Evolutionary conservation across 2,329 filamentous ascomycete genomes (phyloP), one percentile per base, ranked within the genome.

Genomic region (Drechslerella coelobrocha): DNA sequence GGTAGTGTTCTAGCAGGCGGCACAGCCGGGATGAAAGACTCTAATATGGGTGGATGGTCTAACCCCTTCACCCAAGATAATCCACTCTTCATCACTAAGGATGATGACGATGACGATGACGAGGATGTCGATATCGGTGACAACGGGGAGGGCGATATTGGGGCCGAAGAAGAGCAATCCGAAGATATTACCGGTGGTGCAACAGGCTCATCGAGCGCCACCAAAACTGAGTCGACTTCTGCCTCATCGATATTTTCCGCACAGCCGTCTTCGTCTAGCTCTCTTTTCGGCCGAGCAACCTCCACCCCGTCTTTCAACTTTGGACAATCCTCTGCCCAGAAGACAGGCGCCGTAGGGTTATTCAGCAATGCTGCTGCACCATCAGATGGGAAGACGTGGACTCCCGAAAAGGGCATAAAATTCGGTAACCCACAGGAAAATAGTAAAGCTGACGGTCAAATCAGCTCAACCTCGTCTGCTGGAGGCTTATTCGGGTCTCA

Each of bases 81-180:
- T 29, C 68, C 68, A 2, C 39, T 72, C 23, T 72, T 72, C 43
- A 41, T 72, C 39, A 57, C 69, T 43, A 68, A 68, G 8, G 72
- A 74, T 19, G 73, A 74, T 14, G 73, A 74, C 2, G 72, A 72
- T 14, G 74, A 73, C 19, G 68, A 72, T 1, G 74, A 73, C 4
- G 59, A 69, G 21, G 60, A 59, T 19, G 52, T 53, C 9, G 24
- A 55, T 8, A 45, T 43, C 24, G 59, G 57, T n/a, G 56, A 43
- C 2, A 45, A 54, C n/a, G 59, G 45, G 21, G 29, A 37, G 34
- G 34, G 21, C 21, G 41, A 57, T 7, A 72, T 21, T 27, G 29
- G 41, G 47, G 47, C 39, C 29, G 47, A 31, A 9, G 47, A 39
- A 41, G 39, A 59, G 17, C 21, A 27, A 19, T 39, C 29, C 8